Evolutionary conservation across 2,329 filamentous ascomycete species (phyloP), one percentile per base, ranked within the genome.

Genomic region (Stemphylium vesicarium): DNA sequence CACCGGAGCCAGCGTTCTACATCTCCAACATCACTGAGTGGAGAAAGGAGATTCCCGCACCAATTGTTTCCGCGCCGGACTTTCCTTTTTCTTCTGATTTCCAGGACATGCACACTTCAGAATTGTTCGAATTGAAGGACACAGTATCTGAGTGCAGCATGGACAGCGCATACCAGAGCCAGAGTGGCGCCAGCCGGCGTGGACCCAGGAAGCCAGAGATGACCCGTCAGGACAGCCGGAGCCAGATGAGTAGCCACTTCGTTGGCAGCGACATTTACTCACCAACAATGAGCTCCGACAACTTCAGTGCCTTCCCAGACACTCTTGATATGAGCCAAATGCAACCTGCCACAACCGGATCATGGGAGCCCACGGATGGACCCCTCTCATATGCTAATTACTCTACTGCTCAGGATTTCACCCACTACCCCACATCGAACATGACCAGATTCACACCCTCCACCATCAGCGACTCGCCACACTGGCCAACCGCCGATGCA

Each of bases 111-210:
- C 66, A 64, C 59, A 65, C 63, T 54, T 59, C 66, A 59, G 73
- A 76, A 35, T 56, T 64, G 48, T 71, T 70, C 56, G 70, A 75
- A 48, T 61, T 64, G 37, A 75, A 75, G 67, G 73, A 75, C 48
- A 72, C 69, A 55, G 66, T 65, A 51, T 77, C 74, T 58, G 73
- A 73, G 57, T 75, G 71, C 66, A 76, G 74, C 66, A 77, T 78
- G 75, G 75, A 78, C 64, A 77, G 74, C 63, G 69, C 73, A 53
- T 77, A 78, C 55, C 71, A 76, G 50, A 77, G 75, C 63, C 73
- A 75, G 63, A 69, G 64, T 52, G 71, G 75, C 59, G 67, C 73
- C 64, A 71, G 65, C 68, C 68, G 66, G 66, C 68, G 68, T 54
- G 66, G 66, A 59, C 56, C 62, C 41, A 59, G 61, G 46, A 63